Evolutionary conservation across 1,139 yeast genomes (phyloP).

Genomic region (Debaryomyces fabryi): DNA sequence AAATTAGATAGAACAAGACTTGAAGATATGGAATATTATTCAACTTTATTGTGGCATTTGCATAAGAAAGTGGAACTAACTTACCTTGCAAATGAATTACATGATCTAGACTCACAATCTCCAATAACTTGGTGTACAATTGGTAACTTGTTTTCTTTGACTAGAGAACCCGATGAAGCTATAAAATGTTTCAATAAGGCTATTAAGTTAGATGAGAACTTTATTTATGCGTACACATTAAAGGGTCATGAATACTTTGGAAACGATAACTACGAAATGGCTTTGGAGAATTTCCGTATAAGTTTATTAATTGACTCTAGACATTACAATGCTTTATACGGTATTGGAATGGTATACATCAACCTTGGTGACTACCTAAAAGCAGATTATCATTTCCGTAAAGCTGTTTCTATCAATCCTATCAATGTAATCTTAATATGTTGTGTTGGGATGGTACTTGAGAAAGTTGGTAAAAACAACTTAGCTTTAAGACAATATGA

Average conservation of each 20-base stretch:
- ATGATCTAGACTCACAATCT: conserved; percentile 63
- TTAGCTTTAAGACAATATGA: conserved; percentile 84
- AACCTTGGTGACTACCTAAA: conserved; percentile 81
- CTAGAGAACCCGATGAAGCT: conserved; percentile 88
- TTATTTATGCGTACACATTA: conserved; percentile 87
- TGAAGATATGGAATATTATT: conserved; percentile 88
- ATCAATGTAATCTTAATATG: conserved; percentile 87
- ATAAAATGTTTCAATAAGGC: conserved; percentile 86
- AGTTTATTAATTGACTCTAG: conserved; percentile 78
- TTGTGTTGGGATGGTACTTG: conserved; percentile 93
- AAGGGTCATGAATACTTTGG: conserved; percentile 93
- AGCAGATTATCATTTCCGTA: conserved; percentile 86
- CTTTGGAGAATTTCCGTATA: conserved; percentile 78
- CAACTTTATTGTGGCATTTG: conserved; percentile 91
- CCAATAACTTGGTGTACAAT: conserved; percentile 92
- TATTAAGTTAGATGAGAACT: conserved; percentile 64
- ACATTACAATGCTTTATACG: conserved; percentile 94
- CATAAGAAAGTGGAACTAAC: conserved; percentile 82
- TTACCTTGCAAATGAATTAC: conserved; percentile 77
- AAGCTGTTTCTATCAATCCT: conserved; percentile 88
- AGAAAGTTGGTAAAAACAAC: conserved; percentile 67
- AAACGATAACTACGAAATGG: conserved; percentile 89
- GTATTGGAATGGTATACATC: conserved; percentile 92
- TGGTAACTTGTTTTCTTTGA: conserved; percentile 85
- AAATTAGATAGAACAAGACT: conserved; percentile 75